Evolutionary conservation across 495 filamentous ascomycete genomes (phyloP), one percentile per base, ranked within the genome.

Genomic region (Trichocladium antarcticum): DNA sequence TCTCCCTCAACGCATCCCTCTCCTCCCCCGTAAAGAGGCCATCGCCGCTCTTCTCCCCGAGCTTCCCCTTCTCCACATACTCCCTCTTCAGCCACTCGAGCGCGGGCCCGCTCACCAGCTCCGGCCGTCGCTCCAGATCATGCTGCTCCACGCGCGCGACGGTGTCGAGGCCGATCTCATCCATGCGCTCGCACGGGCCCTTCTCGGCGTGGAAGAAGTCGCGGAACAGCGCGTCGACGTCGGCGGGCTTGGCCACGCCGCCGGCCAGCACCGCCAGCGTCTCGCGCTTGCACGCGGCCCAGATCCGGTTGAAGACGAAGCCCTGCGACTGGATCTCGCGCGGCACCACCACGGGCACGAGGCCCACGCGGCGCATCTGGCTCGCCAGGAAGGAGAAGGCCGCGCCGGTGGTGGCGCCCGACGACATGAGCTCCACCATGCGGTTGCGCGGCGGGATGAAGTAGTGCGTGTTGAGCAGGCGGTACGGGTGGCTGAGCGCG

Each of bases 271-370:
- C 74, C 6, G 54, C 60, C 19, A 81, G 48, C 17, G 69, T 69
- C 56, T 80, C 77, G 1, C 75, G 69, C 58, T 81, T 78, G 49
- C 74, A 61, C 4, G 76, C 76, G 0, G 70, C 77, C 76, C 76
- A 82, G 37, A 82, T 67, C 6, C 78, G 71, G 47, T 79, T 77
- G 61, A 79, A 76, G 16, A 82, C 69, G 46, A 80, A 74, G 47
- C 78, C 78, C 14, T 63, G 70, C 3, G 70, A 74, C 55, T 80
- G 61, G 28, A 63, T 48, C 3, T 45, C 57, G 1, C 59, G 55
- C 10, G 64, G 62, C 2, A 74, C 54, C 45, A 59, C 55, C 57
- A 67, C 31, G 45, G 75, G 74, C 8, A 37, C 42, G 14, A 72
- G 54, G 1, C 72, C 78, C 36, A 71, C 66, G 31, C 70, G 66